Base-by-base conservation (phyloP, 192 early-diverging fungal genomes). In the Chytriomyces confervae region DNA sequence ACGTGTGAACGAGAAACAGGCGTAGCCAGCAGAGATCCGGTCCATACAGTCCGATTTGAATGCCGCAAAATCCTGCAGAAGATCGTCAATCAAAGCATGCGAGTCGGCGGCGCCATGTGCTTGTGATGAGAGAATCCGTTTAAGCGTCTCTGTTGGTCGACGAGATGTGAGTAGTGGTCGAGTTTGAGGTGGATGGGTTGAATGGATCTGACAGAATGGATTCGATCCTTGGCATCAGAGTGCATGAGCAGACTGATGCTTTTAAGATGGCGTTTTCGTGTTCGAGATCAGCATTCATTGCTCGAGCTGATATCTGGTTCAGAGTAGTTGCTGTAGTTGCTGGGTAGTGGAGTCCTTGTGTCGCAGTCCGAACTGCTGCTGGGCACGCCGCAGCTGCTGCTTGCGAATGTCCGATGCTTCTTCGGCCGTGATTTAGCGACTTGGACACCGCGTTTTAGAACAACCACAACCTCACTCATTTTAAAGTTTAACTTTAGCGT, bases 351-450 rank as follows among this genome's bases (percentile, higher is more conserved):
- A 44, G 27, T 18, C 67, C 48, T 69, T 69, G 16, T 69, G 67
- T 47, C 67, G 67, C 67, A 36, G 47, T 0, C 67, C 5, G 44
- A 36, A 69, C 43, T n/a, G 27, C 18, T 49, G 67, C 67, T 69
- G 67, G 2, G 67, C 67, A n/a, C 48, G 18, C 23, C 47, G 27
- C 36, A 69, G 67, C 16, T 69, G 67, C 7, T 36, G 44, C 44
- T 69, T 69, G 16, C 48, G 67, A 18, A 69, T 69, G 16, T 69
- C 47, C 5, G 47, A 36, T 18, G 67, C 67, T 44, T 69, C 67
- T 69, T 69, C 67, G 48, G 27, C 27, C 5, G 44, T 69, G 67
- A 69, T 44, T 4, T 11, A 2, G 3, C 67, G 67, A 24, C 43
- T 13, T n/a, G 67, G 67, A 18, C 45, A 48, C 36, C 36, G 4